Evolutionary conservation across 2,329 filamentous ascomycete species (phyloP).

Genomic region (Fusarium humuli): DNA sequence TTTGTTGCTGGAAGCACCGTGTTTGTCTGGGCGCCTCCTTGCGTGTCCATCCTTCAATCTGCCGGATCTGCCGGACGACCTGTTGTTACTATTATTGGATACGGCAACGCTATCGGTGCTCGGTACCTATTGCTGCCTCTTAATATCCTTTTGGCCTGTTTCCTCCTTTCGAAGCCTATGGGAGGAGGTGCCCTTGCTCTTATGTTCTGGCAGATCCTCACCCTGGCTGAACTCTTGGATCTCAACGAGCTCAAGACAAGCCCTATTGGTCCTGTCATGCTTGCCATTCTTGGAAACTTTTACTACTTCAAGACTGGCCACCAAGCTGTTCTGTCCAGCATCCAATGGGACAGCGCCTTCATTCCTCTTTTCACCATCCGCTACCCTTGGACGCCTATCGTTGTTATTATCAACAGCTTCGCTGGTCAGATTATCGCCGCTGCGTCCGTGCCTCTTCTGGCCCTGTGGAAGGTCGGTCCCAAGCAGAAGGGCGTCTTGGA

Average conservation of each 20-base stretch:
- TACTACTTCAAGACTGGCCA: constrained; percentile 99
- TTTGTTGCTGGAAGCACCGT: constrained; percentile 86
- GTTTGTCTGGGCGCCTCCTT: constrained; percentile 87
- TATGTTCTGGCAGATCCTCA: constrained; percentile 89
- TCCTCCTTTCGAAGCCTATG: constrained; percentile 93
- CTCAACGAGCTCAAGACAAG: constrained; percentile 70
- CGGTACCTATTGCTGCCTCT: constrained; percentile 87
- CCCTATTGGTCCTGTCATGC: constrained; percentile 83
- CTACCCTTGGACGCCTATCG: constrained; percentile 89
- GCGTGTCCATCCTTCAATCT: constrained; percentile 76
- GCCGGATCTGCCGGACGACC: constrained; percentile 58
- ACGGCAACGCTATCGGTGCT: constrained; percentile 91
- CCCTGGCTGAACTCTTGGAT: constrained; percentile 74
- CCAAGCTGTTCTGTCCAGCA: constrained; percentile 85
- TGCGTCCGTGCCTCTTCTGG: constrained; percentile 81
- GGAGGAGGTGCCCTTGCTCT: constrained; percentile 85
- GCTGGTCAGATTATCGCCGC: constrained; percentile 88
- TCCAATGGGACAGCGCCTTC: constrained; percentile 97
- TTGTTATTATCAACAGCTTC: constrained; percentile 88
- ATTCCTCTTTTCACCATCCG: constrained; percentile 84
- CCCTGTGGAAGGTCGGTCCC: constrained; percentile 89
- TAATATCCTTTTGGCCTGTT: constrained; percentile 80
- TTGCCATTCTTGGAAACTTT: constrained; percentile 90
- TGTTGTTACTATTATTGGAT: constrained; percentile 85
- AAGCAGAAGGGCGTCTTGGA: constrained; percentile 77